A percentile compares a stretch with the other conserved stretches of the same genome.
These are phyloP conservation scores for Solanum pennellii DNA, from an alignment of 257 asterid species.

Conservation along the genomic window DNA sequence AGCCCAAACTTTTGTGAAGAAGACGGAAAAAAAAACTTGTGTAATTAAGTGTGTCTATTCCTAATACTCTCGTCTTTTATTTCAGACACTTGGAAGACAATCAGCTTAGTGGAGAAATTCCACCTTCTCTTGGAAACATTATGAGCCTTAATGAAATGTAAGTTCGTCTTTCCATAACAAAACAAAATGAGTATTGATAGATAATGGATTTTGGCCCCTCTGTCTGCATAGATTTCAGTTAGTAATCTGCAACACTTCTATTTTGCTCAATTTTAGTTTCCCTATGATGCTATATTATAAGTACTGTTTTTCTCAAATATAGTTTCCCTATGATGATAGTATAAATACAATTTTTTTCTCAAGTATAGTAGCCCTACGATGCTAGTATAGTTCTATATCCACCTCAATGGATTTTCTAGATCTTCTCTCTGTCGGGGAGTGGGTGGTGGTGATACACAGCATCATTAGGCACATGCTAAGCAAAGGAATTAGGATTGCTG, in stretches of 20 bases:
- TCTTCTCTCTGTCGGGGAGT: not conserved
- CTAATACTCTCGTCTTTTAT: not conserved
- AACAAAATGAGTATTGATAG: not conserved
- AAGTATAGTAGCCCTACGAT: not conserved
- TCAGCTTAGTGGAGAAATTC: slow-evolving; percentile 51
- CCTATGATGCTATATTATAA: not conserved
- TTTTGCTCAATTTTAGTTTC: not conserved
- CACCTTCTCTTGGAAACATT: slow-evolving; percentile 47
- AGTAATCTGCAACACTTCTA: not conserved
- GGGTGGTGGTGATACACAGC: not conserved
- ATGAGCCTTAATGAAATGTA: slow-evolving; percentile 53
- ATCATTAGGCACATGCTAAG: not conserved
- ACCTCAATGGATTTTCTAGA: not conserved
- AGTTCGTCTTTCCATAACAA: slow-evolving; percentile 19
- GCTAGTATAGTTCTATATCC: not conserved
- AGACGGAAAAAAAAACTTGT: not conserved
- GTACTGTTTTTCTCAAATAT: not conserved
- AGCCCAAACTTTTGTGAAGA: not conserved
- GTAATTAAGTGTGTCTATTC: not conserved
- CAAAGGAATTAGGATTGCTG: not conserved
- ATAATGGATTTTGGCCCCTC: not conserved
- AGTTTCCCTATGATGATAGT: not conserved
- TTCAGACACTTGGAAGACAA: slow-evolving; percentile 85
- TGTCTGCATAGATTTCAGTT: not conserved
- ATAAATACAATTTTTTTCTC: not conserved